Conservation (phyloP, 2,329 filamentous ascomycete species). For the Hypoxylon sp. region DNA sequence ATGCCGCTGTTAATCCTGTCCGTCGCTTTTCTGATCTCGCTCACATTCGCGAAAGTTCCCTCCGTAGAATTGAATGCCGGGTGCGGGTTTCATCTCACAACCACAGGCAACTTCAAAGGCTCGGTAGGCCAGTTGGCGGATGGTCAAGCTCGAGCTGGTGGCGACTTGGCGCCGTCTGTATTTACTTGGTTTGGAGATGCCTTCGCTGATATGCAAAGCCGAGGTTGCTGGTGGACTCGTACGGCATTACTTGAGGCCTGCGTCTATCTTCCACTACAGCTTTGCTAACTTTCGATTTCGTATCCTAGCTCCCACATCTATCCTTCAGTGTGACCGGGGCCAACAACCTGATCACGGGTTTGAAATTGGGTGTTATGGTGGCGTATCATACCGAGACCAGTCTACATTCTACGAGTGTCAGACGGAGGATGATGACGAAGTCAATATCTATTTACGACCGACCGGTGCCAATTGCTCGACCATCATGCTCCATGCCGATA, state of each 20-base stretch:
- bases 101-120: constrained; percentile 59
- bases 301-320: constrained; percentile 59
- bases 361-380: constrained; percentile 60
- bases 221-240: constrained; percentile 72
- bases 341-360: constrained; percentile 63
- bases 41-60: constrained; percentile 43
- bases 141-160: constrained; percentile 68
- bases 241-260: constrained; percentile 14
- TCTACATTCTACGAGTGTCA: constrained; percentile 68
- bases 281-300: constrained; percentile 25
- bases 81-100: constrained; percentile 63
- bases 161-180: constrained; percentile 54
- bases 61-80: constrained; percentile 53
- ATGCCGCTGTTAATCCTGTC: constrained; percentile 38
- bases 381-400: constrained; percentile 60
- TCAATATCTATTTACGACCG: constrained; percentile 61
- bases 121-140: constrained; percentile 66
- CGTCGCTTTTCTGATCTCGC: constrained; percentile 33
- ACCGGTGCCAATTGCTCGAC: constrained; percentile 57
- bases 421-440: constrained; percentile 62
- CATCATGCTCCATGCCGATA: constrained; percentile 55
- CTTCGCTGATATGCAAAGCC: constrained; percentile 63
- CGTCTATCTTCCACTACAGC: background rate
- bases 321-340: constrained; percentile 69
- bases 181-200: constrained; percentile 65